Evolutionary conservation across 495 filamentous ascomycete genomes (phyloP), one percentile per base, ranked within the genome.

Genomic region (Penicillium turbatum): DNA sequence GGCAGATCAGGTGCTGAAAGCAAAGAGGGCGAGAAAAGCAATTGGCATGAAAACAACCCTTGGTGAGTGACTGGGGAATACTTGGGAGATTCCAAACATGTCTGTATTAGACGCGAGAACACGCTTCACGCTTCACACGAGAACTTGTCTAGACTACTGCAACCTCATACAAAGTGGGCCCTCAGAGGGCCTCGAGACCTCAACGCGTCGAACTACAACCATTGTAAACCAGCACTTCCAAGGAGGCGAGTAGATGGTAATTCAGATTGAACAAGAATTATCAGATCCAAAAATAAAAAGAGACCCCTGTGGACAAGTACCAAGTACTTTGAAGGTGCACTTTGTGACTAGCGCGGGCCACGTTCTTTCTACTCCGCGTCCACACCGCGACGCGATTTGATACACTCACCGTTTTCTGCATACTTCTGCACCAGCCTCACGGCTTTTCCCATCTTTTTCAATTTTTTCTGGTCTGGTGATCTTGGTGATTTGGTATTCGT

Each of bases 341-440:
- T 52, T 32, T 37, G 45, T 49, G 36, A 64, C 64, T 66, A 66
- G 64, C 61, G 64, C 53, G 64, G 61, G 55, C 60, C 58, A 67
- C 64, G 64, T 62, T 65, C 61, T 55, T 60, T 53, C 59, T 55
- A 56, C 59, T 66, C 71, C 71, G 71, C 67, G 69, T 73, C 69
- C 57, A 67, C 71, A 72, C 65, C 68, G 69, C 69, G 71, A 73
- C 71, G 71, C 71, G 71, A 71, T 71, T 62, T 56, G 43, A 54
- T 27, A 29, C 35, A 37, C 35, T 37, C n/a, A 13, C 47, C 53
- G 51, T 56, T 47, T 59, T 54, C 47, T 60, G 41, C 63, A 63
- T 60, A 48, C 55, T 55, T 61, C 53, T 58, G 42, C 51, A 53
- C 55, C 47, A 59, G 53, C 60, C 56, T 57, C 56, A 56, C 47